A percentile compares a stretch with the other conserved stretches of the same genome.
Evolutionary conservation across 2,329 filamentous ascomycete genomes (phyloP).

Genomic region (Blastomyces parvus): DNA sequence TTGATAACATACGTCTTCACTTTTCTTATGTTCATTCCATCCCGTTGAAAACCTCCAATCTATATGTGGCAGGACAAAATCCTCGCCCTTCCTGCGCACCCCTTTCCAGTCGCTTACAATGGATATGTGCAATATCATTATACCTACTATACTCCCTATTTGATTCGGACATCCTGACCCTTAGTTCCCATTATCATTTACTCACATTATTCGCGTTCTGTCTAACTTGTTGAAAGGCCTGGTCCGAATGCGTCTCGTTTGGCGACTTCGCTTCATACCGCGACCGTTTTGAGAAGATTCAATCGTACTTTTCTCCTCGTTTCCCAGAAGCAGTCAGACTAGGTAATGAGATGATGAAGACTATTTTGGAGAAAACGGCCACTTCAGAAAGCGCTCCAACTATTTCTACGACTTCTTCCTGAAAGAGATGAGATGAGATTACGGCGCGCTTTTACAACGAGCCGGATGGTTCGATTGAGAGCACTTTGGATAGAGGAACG

Average conservation of each 20-base stretch:
- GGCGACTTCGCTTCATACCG: conserved; percentile 90
- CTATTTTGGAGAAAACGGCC: conserved; percentile 70
- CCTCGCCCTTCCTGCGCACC: neutral
- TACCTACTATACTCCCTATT: neutral
- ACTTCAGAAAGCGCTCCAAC: conserved; percentile 8
- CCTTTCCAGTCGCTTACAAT: neutral
- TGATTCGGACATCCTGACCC: neutral
- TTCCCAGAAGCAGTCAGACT: conserved; percentile 80
- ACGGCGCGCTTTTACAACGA: neutral
- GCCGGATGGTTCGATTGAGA: neutral
- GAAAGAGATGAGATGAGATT: neutral
- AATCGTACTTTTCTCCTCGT: conserved; percentile 80
- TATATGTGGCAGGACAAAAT: neutral
- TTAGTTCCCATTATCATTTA: neutral
- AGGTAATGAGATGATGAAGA: conserved; percentile 95
- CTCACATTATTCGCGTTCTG: neutral
- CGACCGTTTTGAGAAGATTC: conserved; percentile 82
- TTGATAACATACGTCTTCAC: neutral
- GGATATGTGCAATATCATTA: neutral
- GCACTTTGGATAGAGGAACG: neutral
- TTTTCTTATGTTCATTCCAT: neutral
- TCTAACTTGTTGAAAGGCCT: conserved; percentile 47
- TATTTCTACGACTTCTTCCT: neutral
- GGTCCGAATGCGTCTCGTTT: conserved; percentile 86
- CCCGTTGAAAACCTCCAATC: neutral